Evolutionary conservation across 495 filamentous ascomycete genomes (phyloP).

Genomic region (Immersiella caudata): DNA sequence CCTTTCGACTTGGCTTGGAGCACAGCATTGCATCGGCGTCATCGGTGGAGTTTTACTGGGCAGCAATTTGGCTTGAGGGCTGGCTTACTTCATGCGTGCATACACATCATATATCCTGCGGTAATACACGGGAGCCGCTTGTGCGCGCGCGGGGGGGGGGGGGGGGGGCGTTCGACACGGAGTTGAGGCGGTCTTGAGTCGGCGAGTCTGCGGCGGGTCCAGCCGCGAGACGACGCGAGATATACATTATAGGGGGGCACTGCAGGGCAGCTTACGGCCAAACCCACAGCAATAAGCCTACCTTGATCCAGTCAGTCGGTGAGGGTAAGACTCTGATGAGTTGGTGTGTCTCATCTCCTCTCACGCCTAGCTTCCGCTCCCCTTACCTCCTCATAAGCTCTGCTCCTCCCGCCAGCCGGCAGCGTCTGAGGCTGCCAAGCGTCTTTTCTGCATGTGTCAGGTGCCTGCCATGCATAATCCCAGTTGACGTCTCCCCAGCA

Average conservation of each 20-base stretch:
- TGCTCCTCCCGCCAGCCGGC: neutral
- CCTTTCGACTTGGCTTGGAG: conserved; percentile 12
- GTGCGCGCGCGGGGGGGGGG: neutral
- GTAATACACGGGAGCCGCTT: neutral
- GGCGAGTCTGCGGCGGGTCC: neutral
- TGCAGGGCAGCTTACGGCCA: neutral
- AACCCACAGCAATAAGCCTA: neutral
- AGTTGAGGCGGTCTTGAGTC: neutral
- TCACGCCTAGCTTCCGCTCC: neutral
- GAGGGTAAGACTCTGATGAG: conserved; percentile 1
- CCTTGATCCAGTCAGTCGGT: neutral
- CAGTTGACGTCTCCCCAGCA: neutral
- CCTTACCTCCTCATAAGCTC: neutral
- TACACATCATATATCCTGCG: neutral
- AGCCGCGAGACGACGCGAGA: neutral
- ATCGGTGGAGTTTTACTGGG: conserved; percentile 1
- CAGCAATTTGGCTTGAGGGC: neutral
- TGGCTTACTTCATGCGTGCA: neutral
- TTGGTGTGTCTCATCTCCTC: neutral
- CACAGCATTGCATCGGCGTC: conserved; percentile 15
- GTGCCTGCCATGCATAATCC: neutral
- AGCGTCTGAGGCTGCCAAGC: neutral
- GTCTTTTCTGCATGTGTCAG: neutral
- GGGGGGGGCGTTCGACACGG: too few species aligned
- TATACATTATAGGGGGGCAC: neutral